Evolutionary conservation across 805 yeast genomes (phyloP), one percentile per base, ranked within the genome.

Genomic region (Yamadazyma endophytica): DNA sequence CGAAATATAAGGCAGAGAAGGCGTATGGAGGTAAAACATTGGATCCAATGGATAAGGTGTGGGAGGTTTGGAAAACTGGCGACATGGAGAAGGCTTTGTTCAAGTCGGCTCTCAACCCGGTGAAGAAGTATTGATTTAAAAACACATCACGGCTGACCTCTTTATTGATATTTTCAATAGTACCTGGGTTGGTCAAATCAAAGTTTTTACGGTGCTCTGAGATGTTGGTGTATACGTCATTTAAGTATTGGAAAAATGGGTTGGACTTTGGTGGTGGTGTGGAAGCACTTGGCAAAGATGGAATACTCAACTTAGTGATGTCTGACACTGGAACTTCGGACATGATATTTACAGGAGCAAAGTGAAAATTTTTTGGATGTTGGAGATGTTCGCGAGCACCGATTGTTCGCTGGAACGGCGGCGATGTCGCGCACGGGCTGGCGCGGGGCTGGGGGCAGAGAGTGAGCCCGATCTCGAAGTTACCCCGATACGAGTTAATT

Each of bases 31-130:
- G 96, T 60, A 85, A 70, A 28, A 77, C 75, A 44, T 80, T 79
- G 35, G 94, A 82, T 29, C 97, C 97, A 46, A 86, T 70, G 23
- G 95, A 73, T 54, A 92, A 82, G 39, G 96, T 82, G 59, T 92
- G 98, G 42, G 96, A 82, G 37, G 94, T 84, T 73, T 92, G 97
- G 82, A 92, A 92, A 37, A 86, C 89, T 36, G 98, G 98, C 63
- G 79, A 80, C 73, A 89, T 74, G 43, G 83, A 67, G 55, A 92
- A 87, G 9, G 89, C 86, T 73, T 90, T 90, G 68, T 86, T 84
- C 50, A 92, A 75, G 61, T 92, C 98, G 36, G 97, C 98, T 58
- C 96, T 83, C 53, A 92, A 74, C 37, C 98, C 98, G 23, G 95
- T 82, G 73, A 90, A 90, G 62, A 82, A 79, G 68, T 85, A 84